Evolutionary conservation across 805 yeast genomes (phyloP), one percentile per base, ranked within the genome.

Genomic region (Kuraishia molischiana): DNA sequence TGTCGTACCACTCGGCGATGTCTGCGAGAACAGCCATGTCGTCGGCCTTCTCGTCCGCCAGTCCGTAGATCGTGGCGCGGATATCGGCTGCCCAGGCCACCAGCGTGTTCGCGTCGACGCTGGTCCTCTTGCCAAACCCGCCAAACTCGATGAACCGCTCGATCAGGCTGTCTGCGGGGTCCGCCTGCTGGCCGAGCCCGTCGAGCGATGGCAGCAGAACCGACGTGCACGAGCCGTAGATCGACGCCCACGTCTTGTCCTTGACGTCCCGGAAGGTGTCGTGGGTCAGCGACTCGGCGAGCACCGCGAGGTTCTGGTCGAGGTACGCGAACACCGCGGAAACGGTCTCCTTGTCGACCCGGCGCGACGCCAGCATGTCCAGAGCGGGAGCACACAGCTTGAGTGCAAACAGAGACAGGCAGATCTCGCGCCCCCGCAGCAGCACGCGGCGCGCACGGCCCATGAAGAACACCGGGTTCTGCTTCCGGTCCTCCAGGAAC

Each of bases 381-480:
- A 28, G 17, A 28, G 17, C 31, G 13, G 31, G 31, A 6, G 31
- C 31, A 28, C 31, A 28, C 31, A 28, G 17, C 31, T 9, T 14
- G 17, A 28, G 13, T 8, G 31, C 13, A 44, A 90, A 73, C 40
- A 76, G 53, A 39, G 78, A 74, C 36, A 83, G 69, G 41, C 82
- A 73, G 39, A 84, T 71, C 38, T 82, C 82, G 52, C 77, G 75
- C 1, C 79, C 67, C 42, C 87, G 68, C 24, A 67, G 59, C 21
- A 90, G 61, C 1, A 78, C 69, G 44, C 90, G 62, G 47, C 79
- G 74, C 0, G 90, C 79, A 44, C 80, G 71, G 1, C 95, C 94
- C 57, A 90, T 69, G 34, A 79, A 81, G 50, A 83, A 90, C 6
- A 85, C 59, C 1, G 95, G 86, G 56, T 89, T 95, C 29, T 73